Base-by-base conservation (phyloP, 2,329 filamentous ascomycete genomes). In the Aspergillus tanneri region DNA sequence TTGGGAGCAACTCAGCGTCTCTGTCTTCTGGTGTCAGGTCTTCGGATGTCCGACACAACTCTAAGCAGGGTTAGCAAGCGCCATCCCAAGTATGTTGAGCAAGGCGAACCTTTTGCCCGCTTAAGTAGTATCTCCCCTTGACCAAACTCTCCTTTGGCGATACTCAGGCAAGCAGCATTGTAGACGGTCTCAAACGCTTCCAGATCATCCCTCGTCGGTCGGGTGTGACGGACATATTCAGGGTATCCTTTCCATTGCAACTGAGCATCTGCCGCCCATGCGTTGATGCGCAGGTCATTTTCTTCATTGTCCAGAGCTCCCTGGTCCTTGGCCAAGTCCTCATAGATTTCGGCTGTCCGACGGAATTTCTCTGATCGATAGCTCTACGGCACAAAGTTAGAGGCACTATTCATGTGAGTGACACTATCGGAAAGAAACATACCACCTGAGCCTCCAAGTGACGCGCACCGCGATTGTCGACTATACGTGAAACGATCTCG, bases 131-230 rank as follows among this genome's bases (percentile, higher is more conserved):
- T 66, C 52, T 82, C 79, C 18, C 73, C 81, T 58, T 84, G 78
- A 3, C 68, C 73, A 38, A 83, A 70, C 57, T 82, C 79, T 34
- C 81, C 81, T 56, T 79, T 75, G 30, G 81, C 81, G 60, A 86
- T 81, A 59, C 79, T 80, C 47, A 77, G 74, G 63, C 83, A 85
- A 27, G 82, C 83, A 7, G 80, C 79, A 65, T 86, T 85, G 66
- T 82, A 86, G 3, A 81, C 77, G 3, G 79, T 85, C 64, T 86
- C 83, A 51, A 85, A 85, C 0, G 79, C 76, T 50, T 85, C 80
- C 45, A 85, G 61, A 59, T 84, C 82, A 58, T 83, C 81, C 56
- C 79, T 72, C 16, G 69, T 74, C 5, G 78, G 75, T 60, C 77
- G 77, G 62, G 76, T 78, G 63, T 77, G 78, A 49, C 73, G 70